Evolutionary conservation across 306 rosid species (phyloP), one percentile per base, ranked within the genome.

Genomic region (Oemleria cerasiformis): DNA sequence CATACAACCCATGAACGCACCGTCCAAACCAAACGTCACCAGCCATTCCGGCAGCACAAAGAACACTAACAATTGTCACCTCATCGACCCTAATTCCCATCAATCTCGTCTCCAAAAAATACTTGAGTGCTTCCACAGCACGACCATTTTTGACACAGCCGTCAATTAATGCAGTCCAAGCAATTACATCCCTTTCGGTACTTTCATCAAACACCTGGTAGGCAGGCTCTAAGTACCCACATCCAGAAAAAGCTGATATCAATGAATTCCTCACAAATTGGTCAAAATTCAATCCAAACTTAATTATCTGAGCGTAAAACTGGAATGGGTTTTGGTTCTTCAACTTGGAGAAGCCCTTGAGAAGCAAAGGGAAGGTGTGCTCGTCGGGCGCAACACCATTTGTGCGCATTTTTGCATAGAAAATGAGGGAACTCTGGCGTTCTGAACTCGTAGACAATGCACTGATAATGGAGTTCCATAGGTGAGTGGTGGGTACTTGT

Each of bases 111-210:
- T 68, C 62, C 14, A 51, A 20, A 68, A 68, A 68, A n/a, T 61
- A 68, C 62, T 38, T 36, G 36, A 68, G 51, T 51, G 72, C 72
- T 51, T 38, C 62, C 62, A n/a, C 14, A 25, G 38, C 48, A 39
- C 0, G 61, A 12, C 84, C 81, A 40, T 75, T 82, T 73, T 84
- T 87, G 19, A 81, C 80, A 70, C 67, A 83, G 55, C 92, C 92
- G 64, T 84, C 79, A 57, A 87, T 74, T 91, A 90, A 82, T 3
- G 93, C 85, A 42, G 82, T 87, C 78, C 86, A 90, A 75, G 88
- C 78, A 45, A 90, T 83, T 82, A 90, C 86, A 75, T 87, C 96
- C 79, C 77, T 64, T 8, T 19, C 60, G 45, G 53, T 50, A 72
- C 84, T 78, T 23, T 59, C 57, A 75, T 80, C 86, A 79, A 90